Conservation (phyloP, 176 grass and related monocot species). For the Ensete glaucum region DNA sequence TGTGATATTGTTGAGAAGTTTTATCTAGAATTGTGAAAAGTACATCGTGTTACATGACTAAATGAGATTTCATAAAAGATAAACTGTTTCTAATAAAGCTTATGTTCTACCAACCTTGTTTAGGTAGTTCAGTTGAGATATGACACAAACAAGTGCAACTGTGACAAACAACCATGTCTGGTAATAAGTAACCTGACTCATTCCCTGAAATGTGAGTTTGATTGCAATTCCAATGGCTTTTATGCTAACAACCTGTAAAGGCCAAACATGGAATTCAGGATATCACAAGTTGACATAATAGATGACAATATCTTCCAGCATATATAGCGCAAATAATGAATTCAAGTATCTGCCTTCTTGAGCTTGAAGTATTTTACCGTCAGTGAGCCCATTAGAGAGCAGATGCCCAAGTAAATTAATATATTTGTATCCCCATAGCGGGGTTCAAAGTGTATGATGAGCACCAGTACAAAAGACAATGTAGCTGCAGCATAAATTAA, state of each 20-base stretch:
- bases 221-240: slow-evolving; percentile 92
- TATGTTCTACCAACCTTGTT: slow-evolving; percentile 54
- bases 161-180: slow-evolving; percentile 83
- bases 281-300: neutral
- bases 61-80: slow-evolving; percentile 16
- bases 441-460: slow-evolving; percentile 67
- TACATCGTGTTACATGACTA: neutral
- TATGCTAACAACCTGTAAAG: slow-evolving; percentile 78
- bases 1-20: neutral
- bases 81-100: neutral
- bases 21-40: neutral
- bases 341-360: neutral
- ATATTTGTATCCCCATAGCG: slow-evolving; percentile 89
- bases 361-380: slow-evolving; percentile 36
- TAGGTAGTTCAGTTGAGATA: slow-evolving; percentile 92
- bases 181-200: slow-evolving; percentile 67
- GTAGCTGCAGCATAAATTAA: slow-evolving; percentile 52
- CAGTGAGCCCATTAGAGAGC: slow-evolving; percentile 88
- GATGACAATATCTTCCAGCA: neutral
- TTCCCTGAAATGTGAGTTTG: slow-evolving; percentile 84
- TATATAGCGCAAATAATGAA: neutral
- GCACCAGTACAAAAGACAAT: slow-evolving; percentile 39
- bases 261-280: neutral
- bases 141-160: slow-evolving; percentile 61
- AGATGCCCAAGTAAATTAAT: slow-evolving; percentile 87